These are phyloP conservation scores for Crucibulum laeve DNA, from an alignment of 768 basidiomycete species.

Conservation along the genomic window DNA sequence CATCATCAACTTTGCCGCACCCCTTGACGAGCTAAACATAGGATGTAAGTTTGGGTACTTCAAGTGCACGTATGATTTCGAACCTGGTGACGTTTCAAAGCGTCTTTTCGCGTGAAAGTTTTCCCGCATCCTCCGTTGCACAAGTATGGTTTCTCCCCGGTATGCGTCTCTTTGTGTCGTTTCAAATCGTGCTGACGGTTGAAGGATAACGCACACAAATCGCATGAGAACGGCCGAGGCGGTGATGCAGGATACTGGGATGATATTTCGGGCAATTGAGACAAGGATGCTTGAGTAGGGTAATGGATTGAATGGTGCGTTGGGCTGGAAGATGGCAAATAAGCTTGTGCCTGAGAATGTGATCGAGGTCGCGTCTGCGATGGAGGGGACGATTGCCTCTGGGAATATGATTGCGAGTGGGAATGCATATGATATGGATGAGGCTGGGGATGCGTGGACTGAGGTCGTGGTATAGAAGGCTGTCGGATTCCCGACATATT, in stretches of 20 bases:
- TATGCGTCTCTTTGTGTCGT: slow-evolving; percentile 80
- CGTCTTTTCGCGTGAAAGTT: slow-evolving; percentile 85
- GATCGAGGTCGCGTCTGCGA: slow-evolving; percentile 33
- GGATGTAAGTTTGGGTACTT: slow-evolving; percentile 7
- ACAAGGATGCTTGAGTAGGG: slow-evolving; percentile 27
- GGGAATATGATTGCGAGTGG: slow-evolving; percentile 29
- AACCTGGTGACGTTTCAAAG: slow-evolving; percentile 82
- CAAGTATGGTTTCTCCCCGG: slow-evolving; percentile 78
- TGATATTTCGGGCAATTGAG: slow-evolving; percentile 30
- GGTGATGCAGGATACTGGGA: slow-evolving; percentile 57
- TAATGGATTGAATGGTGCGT: slow-evolving; percentile 20
- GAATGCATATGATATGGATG: slow-evolving; percentile 19
- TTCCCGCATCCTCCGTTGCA: slow-evolving; percentile 85
- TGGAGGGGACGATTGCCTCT: slow-evolving; percentile 24
- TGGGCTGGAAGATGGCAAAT: slow-evolving; percentile 15
- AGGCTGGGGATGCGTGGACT: slow-evolving; percentile 28
- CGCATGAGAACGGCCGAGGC: slow-evolving; percentile 60
- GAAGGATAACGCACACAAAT: slow-evolving; percentile 77
- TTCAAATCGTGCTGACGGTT: slow-evolving; percentile 85
- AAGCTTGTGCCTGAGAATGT: slow-evolving; percentile 32
- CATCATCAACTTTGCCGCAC: slow-evolving; percentile 69
- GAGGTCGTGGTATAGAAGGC: slow-evolving; percentile 19
- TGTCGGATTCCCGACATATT: slow-evolving; percentile 10
- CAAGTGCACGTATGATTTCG: slow-evolving; percentile 15
- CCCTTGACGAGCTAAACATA: slow-evolving; percentile 64